Conservation (phyloP, 768 basidiomycete species). For the Rhizopogon vulgaris region DNA sequence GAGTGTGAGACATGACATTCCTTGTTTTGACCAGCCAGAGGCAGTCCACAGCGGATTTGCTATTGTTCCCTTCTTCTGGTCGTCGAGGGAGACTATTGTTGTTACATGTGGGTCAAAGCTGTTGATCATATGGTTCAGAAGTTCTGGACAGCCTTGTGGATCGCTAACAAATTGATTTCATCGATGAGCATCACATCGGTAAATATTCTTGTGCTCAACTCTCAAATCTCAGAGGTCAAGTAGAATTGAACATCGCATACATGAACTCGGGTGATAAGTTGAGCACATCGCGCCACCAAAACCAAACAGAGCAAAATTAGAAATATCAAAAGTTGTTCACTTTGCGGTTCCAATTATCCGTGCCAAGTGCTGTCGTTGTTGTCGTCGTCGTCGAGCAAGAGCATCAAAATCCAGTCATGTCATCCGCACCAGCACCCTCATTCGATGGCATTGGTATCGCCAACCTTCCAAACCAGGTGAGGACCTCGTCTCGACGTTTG, state of each 20-base stretch:
- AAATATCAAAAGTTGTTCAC: constrained; percentile 16
- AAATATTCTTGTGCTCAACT: no score
- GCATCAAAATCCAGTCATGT: constrained; percentile 14
- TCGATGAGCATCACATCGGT: no score
- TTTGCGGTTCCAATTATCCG: constrained; percentile 11
- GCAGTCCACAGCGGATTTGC: no score
- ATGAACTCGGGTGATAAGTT: no score
- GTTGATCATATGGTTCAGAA: background rate
- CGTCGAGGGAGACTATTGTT: background rate
- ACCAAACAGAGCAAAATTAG: constrained; percentile 20
- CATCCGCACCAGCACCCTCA: constrained; percentile 22
- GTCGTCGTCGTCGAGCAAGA: constrained; percentile 16
- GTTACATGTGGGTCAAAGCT: background rate
- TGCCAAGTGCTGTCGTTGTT: constrained; percentile 2
- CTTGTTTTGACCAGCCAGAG: background rate
- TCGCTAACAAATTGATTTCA: no score
- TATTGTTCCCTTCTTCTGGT: background rate
- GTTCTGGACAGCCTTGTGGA: background rate
- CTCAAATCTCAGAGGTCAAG: no score
- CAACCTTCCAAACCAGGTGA: constrained; percentile 96
- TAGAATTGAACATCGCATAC: no score
- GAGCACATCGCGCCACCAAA: constrained; percentile 8
- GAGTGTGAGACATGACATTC: background rate
- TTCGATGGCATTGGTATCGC: constrained; percentile 88
- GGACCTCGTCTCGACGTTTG: constrained; percentile 14